Evolutionary conservation across 257 asterid genomes (phyloP), one percentile per base, ranked within the genome.

Genomic region (Solanum pinnatisectum): DNA sequence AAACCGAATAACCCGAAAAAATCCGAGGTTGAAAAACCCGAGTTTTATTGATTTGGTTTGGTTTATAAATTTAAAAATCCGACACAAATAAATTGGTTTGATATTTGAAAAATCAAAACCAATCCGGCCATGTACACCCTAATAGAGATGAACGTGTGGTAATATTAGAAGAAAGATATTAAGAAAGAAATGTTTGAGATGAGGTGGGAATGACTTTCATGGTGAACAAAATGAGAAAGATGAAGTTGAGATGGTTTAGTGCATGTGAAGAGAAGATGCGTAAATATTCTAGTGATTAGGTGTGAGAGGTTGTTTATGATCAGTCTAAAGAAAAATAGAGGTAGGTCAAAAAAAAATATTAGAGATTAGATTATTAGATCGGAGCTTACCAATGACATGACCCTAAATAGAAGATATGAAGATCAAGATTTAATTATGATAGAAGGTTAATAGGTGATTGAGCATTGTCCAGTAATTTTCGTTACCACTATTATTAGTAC

Each of bases 341-440:
- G 10, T 12, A 30, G 11, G 1, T 13, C 22, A 4, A 30, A 13
- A 11, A 67, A 2, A 68, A 25, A 0, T 12, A 27, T 6, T 68
- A 16, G 10, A 68, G 36, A 12, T 44, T 46, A 46, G 10, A n/a
- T 67, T 7, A 6, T 68, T 68, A 27, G 22, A 68, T 0, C 27
- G 0, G 15, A 10, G 32, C 8, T 63, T 63, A 68, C 2, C 2
- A 14, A 68, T 1, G 11, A 27, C 3, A 68, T 68, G 37, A 27
- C 3, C 11, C 2, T 68, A 14, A 1, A 68, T 27, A 68, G 1
- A 3, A 68, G 2, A 68, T 13, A 1, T 27, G 2, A 0, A 27
- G 27, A 2, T 27, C 5, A 2, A 27, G 13, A 12, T 2, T 68
- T 68, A 14, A 6, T 11, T 56, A 56, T 56, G 4, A 16, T 30